Evolutionary conservation across 1,139 yeast genomes (phyloP), one percentile per base, ranked within the genome.

Genomic region (Blastobotrys serpentis): DNA sequence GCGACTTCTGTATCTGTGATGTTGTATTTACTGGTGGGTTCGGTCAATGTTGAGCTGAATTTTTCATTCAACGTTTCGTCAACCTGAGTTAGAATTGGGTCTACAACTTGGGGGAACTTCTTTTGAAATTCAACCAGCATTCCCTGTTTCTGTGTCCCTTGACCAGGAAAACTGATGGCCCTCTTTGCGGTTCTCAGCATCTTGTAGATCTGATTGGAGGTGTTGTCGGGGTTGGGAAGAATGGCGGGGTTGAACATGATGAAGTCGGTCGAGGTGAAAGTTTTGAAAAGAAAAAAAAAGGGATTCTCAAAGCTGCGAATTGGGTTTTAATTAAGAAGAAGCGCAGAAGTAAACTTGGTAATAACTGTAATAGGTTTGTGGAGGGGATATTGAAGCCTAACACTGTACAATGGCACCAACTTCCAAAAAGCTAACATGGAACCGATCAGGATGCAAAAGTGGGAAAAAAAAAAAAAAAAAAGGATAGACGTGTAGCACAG

Each of bases 1-100:
- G 85, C 84, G 58, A 77, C 74, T 16, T 76, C 64, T 1, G 86
- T 79, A 17, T 64, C 52, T 42, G 62, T 57, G 42, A 65, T 50
- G 34, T 50, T 18, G 55, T 52, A 41, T 11, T 51, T 52, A 13
- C 51, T 44, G 23, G 59, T 60, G 16, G 57, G 57, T 14, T 55
- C 54, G 10, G 61, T 52, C 25, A 63, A 50, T 6, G 64, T 62
- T 14, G 57, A 48, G 2, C 65, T 59, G 4, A 66, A 49, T 13
- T 57, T 54, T 23, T 52, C 56, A 5, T 64, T 61, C 36, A 71
- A 52, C 2, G 65, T 56, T 7, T 53, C 65, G 43, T 67, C 69
- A 29, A 66, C 56, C 45, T 65, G 63, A 13, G 65, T 65, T 5
- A 71, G 51, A 1, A 70, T 49, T 4, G 62, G 63, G 4, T 52